Evolutionary conservation across 2,329 filamentous ascomycete species (phyloP).

Genomic region (Ilyonectria destructans): DNA sequence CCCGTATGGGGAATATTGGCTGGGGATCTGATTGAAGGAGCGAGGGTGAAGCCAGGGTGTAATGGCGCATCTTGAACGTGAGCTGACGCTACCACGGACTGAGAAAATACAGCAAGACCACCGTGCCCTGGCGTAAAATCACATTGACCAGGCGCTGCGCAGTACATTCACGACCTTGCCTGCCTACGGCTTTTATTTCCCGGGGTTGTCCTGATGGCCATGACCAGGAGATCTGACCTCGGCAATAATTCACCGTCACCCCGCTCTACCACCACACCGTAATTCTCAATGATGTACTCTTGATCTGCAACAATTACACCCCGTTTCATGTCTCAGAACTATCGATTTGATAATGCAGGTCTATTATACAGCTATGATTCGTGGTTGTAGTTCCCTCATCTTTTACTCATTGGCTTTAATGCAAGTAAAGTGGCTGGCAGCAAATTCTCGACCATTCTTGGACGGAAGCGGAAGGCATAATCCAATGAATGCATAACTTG

Average conservation of each 20-base stretch:
- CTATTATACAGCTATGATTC: not conserved
- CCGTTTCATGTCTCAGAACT: not conserved
- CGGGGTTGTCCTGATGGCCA: slow-evolving; percentile 3
- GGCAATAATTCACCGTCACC: slow-evolving; percentile 15
- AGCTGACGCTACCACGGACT: no score
- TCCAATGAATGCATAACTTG: no score
- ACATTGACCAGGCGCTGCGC: not conserved
- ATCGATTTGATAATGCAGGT: not conserved
- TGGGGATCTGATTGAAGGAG: no score
- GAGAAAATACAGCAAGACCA: not conserved
- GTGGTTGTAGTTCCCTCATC: no score
- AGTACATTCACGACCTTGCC: not conserved
- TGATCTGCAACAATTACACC: not conserved
- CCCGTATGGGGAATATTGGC: no score
- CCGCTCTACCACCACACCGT: slow-evolving; percentile 14
- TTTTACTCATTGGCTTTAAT: no score
- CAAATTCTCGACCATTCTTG: no score
- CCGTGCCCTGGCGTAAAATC: not conserved
- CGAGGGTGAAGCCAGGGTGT: no score
- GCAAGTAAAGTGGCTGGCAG: no score
- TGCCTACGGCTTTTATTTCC: slow-evolving; percentile 23
- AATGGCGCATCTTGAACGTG: not conserved
- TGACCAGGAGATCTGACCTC: slow-evolving; percentile 21
- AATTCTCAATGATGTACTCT: not conserved
- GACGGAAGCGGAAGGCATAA: no score